Evolutionary conservation across 2,329 filamentous ascomycete species (phyloP).

Genomic region (Coniochaeta pulveracea): DNA sequence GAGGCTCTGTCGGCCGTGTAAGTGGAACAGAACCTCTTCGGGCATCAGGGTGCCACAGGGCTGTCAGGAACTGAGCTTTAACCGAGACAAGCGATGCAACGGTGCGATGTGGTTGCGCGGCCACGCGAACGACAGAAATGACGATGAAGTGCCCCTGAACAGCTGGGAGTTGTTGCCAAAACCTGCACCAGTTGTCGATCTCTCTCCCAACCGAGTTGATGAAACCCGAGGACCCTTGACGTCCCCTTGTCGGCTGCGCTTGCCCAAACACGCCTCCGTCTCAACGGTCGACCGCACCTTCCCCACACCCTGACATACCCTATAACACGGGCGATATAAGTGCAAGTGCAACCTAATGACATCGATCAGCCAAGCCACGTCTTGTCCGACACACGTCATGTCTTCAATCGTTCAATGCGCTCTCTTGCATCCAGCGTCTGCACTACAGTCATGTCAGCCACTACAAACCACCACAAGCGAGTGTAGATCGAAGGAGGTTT

Average conservation of each 20-base stretch:
- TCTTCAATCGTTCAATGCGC: not conserved
- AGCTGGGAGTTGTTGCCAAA: not conserved
- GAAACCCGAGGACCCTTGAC: too few species aligned
- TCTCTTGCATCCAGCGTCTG: not conserved
- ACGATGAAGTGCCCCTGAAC: not conserved
- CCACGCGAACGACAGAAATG: constrained; percentile 1
- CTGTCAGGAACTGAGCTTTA: constrained; percentile 1
- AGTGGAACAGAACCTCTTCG: too few species aligned
- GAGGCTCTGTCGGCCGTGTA: constrained; percentile 2
- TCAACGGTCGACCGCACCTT: too few species aligned
- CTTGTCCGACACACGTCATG: not conserved
- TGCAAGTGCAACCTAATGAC: constrained; percentile 4
- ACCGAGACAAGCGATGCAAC: constrained; percentile 4
- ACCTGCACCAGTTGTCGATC: constrained; percentile 2
- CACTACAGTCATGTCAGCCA: not conserved
- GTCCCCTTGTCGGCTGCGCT: too few species aligned
- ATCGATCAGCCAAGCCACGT: not conserved
- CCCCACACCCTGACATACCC: too few species aligned
- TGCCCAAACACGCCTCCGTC: too few species aligned
- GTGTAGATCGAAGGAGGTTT: not conserved
- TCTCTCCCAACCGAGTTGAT: not conserved
- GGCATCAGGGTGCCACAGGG: too few species aligned
- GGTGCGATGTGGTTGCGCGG: not conserved
- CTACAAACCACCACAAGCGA: not conserved
- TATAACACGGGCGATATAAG: too few species aligned